Percentiles rank a stretch among this genome's conserved stretches.
Conservation (phyloP, 306 rosid species). For the Lotus japonicus region DNA sequence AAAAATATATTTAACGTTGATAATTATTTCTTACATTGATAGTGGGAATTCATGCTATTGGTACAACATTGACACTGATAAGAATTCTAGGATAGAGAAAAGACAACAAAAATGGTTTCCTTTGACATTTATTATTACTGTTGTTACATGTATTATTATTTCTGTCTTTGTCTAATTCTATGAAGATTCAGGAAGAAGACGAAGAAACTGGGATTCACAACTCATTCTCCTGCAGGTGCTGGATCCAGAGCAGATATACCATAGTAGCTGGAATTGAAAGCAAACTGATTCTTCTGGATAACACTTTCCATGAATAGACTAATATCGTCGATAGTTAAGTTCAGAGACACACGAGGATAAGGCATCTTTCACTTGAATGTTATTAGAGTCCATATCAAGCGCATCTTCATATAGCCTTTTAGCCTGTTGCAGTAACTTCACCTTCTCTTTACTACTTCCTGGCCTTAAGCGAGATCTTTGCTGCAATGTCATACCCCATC, state of each 20-base stretch:
- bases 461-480: slow-evolving; percentile 85
- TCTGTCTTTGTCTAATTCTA: slow-evolving; percentile 2
- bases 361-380: slow-evolving; percentile 69
- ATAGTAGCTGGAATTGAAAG: not conserved
- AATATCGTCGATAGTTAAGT: slow-evolving; percentile 44
- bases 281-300: slow-evolving; percentile 11
- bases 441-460: slow-evolving; percentile 71
- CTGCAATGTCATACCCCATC: slow-evolving; percentile 90
- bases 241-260: slow-evolving; percentile 12
- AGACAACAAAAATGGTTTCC: not conserved
- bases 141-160: not conserved
- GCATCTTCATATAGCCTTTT: slow-evolving; percentile 85
- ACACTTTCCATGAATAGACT: slow-evolving; percentile 18
- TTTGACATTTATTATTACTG: not conserved
- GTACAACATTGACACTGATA: not conserved
- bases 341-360: slow-evolving; percentile 63
- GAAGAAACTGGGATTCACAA: slow-evolving; percentile 3
- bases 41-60: not conserved
- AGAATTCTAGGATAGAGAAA: not conserved
- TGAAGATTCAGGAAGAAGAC: not conserved
- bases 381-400: slow-evolving; percentile 61
- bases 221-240: slow-evolving; percentile 6
- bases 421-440: slow-evolving; percentile 77
- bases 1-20: not conserved
- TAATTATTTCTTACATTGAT: not conserved